Conservation (phyloP, 106 monocot species). For the Amphibolis antarctica region DNA sequence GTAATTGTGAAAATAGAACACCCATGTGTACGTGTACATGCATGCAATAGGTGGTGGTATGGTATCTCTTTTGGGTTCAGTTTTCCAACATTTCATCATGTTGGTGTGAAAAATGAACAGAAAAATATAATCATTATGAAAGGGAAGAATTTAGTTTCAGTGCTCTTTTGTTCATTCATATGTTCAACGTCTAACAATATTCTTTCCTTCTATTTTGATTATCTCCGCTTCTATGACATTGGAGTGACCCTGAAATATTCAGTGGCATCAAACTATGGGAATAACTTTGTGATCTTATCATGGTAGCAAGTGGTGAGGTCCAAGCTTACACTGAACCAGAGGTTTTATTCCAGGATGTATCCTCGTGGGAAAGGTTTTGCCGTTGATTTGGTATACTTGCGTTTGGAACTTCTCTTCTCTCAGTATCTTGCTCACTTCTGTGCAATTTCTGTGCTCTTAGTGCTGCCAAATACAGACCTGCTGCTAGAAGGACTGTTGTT, state of each 20-base stretch:
- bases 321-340: not conserved
- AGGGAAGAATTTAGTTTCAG: not conserved
- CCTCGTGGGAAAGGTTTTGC: not conserved
- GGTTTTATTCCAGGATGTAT: not conserved
- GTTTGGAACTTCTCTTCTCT: not conserved
- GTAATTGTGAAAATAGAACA: not conserved
- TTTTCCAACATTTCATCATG: constrained; percentile 1
- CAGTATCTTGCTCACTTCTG: constrained; percentile 15
- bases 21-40: not conserved
- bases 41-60: not conserved
- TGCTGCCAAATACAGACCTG: constrained; percentile 57
- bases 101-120: not conserved
- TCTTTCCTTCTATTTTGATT: too few relatives aligned
- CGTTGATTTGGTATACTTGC: not conserved
- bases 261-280: too few relatives aligned
- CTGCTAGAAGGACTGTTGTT: constrained; percentile 63
- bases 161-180: not conserved
- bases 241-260: not conserved
- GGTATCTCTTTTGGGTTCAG: constrained; percentile 2
- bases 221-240: not conserved
- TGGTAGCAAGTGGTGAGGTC: not conserved
- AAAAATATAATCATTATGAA: not conserved
- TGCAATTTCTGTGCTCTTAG: constrained; percentile 39
- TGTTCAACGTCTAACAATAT: not conserved
- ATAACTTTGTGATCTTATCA: too few relatives aligned